Evolutionary conservation across 2,329 filamentous ascomycete genomes (phyloP).

Genomic region (Aspergillus intermedius): DNA sequence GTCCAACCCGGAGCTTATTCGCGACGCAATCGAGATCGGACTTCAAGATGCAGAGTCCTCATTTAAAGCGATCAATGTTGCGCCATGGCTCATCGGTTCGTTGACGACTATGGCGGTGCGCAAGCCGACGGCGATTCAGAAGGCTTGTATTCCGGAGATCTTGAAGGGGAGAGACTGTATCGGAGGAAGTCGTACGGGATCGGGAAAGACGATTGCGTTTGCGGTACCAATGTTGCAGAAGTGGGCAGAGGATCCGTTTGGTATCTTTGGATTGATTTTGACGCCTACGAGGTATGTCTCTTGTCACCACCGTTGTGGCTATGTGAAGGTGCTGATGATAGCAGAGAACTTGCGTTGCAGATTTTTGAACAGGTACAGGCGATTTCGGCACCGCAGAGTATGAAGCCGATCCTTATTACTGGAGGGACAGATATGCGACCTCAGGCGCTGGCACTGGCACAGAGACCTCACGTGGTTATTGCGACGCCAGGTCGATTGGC

Average conservation of each 20-base stretch:
- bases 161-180: constrained; percentile 88
- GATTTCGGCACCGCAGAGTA: constrained; percentile 76
- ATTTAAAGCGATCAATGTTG: constrained; percentile 66
- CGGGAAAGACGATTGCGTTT: constrained; percentile 95
- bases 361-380: constrained; percentile 96
- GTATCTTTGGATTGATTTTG: constrained; percentile 81
- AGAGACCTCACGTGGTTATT: constrained; percentile 84
- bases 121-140: constrained; percentile 86
- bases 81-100: constrained; percentile 82
- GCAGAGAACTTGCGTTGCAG: constrained; percentile 81
- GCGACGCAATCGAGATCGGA: constrained; percentile 35
- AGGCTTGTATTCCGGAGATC: constrained; percentile 86
- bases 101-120: constrained; percentile 73
- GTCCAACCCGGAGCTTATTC: constrained; percentile 33
- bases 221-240: constrained; percentile 88
- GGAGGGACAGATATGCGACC: constrained; percentile 88
- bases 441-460: constrained; percentile 76
- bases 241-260: constrained; percentile 86
- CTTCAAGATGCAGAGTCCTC: constrained; percentile 45
- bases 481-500: constrained; percentile 89
- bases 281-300: constrained; percentile 67
- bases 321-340: neutral
- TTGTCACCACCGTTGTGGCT: neutral
- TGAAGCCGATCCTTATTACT: constrained; percentile 85
- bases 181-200: constrained; percentile 88